Percentiles rank a stretch among this genome's conserved stretches.
Conservation (phyloP, 2,329 filamentous ascomycete species). For the Ramularia collo-cygni region DNA sequence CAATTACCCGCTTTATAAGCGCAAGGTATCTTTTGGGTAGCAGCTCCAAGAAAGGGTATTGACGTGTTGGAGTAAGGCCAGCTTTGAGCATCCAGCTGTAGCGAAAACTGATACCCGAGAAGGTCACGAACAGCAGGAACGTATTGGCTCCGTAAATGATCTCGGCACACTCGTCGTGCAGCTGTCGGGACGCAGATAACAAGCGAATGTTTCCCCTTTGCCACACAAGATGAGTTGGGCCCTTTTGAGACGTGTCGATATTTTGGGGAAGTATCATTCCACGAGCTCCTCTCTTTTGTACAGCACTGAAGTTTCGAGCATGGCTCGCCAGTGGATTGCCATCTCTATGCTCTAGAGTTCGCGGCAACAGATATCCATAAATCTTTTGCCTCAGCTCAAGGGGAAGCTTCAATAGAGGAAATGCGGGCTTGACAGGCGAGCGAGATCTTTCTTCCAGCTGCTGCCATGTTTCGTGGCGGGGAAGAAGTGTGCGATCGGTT, state of each 20-base stretch:
- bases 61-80: constrained; percentile 35
- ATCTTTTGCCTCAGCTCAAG: constrained; percentile 40
- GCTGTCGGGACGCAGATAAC: constrained; percentile 34
- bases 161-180: constrained; percentile 40
- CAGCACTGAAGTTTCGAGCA: constrained; percentile 26
- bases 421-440: constrained; percentile 24
- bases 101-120: constrained; percentile 38
- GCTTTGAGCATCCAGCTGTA: constrained; percentile 38
- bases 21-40: constrained; percentile 37
- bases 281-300: constrained; percentile 22
- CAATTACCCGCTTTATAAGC: constrained; percentile 35
- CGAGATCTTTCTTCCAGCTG: constrained; percentile 28
- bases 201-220: constrained; percentile 35
- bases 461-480: constrained; percentile 26
- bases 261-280: constrained; percentile 21
- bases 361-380: constrained; percentile 37
- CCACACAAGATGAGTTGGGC: constrained; percentile 33
- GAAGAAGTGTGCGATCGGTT: constrained; percentile 8
- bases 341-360: constrained; percentile 28
- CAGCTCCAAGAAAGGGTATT: constrained; percentile 36
- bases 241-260: constrained; percentile 3
- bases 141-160: constrained; percentile 42
- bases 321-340: constrained; percentile 22
- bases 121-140: constrained; percentile 42
- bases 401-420: constrained; percentile 34